A percentile compares a stretch with the other conserved stretches of the same genome.
Conservation (phyloP, 768 basidiomycete species). For the Mycena venus region DNA sequence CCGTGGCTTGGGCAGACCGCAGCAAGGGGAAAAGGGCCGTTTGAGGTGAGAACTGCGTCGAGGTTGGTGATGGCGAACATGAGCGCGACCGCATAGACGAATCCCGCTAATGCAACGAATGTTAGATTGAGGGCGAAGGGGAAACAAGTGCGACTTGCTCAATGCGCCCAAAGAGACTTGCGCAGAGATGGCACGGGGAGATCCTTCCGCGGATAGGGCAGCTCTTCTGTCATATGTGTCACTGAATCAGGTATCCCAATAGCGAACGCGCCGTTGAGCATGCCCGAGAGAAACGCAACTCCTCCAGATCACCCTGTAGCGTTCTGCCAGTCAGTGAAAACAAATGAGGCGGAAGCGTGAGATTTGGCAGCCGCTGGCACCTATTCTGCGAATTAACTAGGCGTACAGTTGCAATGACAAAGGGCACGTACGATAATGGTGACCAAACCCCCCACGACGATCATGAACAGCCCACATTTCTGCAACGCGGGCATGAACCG, state of each 20-base stretch:
- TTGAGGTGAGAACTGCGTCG: too few relatives aligned
- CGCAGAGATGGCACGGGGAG: background rate
- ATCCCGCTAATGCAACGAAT: too few relatives aligned
- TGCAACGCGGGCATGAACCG: conserved; percentile 22
- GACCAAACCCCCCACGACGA: conserved; percentile 19
- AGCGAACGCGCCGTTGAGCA: conserved; percentile 25
- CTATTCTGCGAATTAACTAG: background rate
- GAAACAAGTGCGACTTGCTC: too few relatives aligned
- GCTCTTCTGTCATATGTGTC: conserved; percentile 25
- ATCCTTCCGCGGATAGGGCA: conserved; percentile 18
- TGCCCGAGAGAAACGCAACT: conserved; percentile 24
- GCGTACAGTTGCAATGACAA: background rate
- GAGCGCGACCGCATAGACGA: too few relatives aligned
- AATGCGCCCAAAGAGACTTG: too few relatives aligned
- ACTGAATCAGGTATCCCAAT: conserved; percentile 26
- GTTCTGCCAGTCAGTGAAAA: conserved; percentile 22
- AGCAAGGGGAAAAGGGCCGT: too few relatives aligned
- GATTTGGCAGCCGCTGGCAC: conserved; percentile 16
- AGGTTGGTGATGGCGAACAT: too few relatives aligned
- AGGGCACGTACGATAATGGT: conserved; percentile 12
- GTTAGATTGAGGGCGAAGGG: too few relatives aligned
- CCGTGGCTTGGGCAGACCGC: too few relatives aligned
- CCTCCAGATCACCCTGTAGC: conserved; percentile 22
- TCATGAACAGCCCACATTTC: conserved; percentile 13
- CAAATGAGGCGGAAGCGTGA: conserved; percentile 19